Percentiles rank a stretch among this genome's conserved stretches.
Conservation (phyloP, 1,284 basidiomycete genomes). For the Grifola frondosa region DNA sequence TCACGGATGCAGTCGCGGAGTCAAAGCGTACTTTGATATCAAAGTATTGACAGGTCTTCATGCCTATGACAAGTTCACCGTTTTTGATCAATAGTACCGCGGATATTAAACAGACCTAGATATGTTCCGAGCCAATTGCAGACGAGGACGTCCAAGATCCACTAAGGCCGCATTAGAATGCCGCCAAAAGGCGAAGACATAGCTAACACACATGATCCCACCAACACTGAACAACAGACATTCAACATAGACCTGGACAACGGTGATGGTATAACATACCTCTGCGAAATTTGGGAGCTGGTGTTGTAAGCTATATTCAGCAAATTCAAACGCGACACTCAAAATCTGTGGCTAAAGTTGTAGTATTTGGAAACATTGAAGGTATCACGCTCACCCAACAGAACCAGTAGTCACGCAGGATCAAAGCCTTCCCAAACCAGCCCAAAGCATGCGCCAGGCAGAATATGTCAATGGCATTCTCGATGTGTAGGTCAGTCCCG, state of each 20-base stretch:
- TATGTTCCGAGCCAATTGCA: constrained; percentile 88
- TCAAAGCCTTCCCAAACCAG: constrained; percentile 87
- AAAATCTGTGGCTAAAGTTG: constrained; percentile 61
- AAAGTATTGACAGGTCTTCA: constrained; percentile 82
- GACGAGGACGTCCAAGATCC: constrained; percentile 80
- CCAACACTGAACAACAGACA: constrained; percentile 60
- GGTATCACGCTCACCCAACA: constrained; percentile 61
- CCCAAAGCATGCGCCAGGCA: constrained; percentile 79
- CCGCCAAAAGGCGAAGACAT: constrained; percentile 9
- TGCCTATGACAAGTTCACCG: no score
- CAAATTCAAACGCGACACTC: constrained; percentile 81
- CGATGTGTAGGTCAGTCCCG: constrained; percentile 9
- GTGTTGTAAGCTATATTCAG: constrained; percentile 82
- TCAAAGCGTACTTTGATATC: constrained; percentile 71
- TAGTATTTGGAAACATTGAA: constrained; percentile 7
- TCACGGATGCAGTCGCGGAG: neutral
- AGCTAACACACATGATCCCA: constrained; percentile 76
- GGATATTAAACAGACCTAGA: constrained; percentile 57
- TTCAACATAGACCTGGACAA: constrained; percentile 6
- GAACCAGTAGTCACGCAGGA: constrained; percentile 86
- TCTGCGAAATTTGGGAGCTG: constrained; percentile 83
- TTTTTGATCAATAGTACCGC: no score
- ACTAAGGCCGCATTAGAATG: constrained; percentile 42
- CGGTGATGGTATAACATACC: constrained; percentile 42
- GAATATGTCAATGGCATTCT: constrained; percentile 82